Percentiles rank a stretch among this genome's conserved stretches.
These are phyloP conservation scores for Rhodotorula sp. DNA, from an alignment of 1,284 basidiomycete species.

Conservation along the genomic window DNA sequence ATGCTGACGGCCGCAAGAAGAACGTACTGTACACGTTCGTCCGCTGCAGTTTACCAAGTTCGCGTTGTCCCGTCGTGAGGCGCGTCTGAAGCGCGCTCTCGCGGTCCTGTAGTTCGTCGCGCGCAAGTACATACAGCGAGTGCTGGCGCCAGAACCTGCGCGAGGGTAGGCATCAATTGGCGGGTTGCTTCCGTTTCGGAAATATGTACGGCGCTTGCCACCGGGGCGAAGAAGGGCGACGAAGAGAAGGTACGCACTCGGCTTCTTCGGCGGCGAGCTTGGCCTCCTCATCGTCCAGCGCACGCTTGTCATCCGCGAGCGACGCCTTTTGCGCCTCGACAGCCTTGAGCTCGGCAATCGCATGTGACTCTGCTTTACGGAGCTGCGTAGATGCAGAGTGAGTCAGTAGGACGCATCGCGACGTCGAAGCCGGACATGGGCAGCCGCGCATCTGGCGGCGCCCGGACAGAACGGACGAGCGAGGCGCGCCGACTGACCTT, in stretches of 20 bases:
- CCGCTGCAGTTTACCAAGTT: constrained; percentile 79
- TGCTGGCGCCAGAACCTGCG: constrained; percentile 79
- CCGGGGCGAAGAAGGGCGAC: not conserved
- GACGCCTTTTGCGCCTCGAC: constrained; percentile 50
- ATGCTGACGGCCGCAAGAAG: too few relatives aligned
- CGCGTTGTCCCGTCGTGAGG: constrained; percentile 51
- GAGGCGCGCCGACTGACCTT: constrained; percentile 20
- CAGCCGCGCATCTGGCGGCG: too few relatives aligned
- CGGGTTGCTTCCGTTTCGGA: not conserved
- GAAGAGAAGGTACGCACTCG: constrained; percentile 59
- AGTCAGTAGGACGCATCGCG: not conserved
- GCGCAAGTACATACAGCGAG: constrained; percentile 67
- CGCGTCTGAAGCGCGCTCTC: constrained; percentile 71
- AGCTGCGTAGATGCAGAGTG: not conserved
- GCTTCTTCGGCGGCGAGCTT: constrained; percentile 71
- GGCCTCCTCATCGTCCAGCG: constrained; percentile 29
- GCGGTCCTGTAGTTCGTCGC: constrained; percentile 67
- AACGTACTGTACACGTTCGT: constrained; percentile 86
- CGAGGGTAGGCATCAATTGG: too few relatives aligned
- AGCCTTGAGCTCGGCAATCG: constrained; percentile 56
- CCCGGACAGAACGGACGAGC: not conserved
- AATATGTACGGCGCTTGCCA: constrained; percentile 18
- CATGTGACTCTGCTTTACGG: constrained; percentile 55
- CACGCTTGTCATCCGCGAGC: constrained; percentile 14
- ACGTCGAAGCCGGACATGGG: too few relatives aligned